phyloP scores from a whole-genome alignment of 208 protist genomes.

The Vickermania spadyakhi region DNA sequence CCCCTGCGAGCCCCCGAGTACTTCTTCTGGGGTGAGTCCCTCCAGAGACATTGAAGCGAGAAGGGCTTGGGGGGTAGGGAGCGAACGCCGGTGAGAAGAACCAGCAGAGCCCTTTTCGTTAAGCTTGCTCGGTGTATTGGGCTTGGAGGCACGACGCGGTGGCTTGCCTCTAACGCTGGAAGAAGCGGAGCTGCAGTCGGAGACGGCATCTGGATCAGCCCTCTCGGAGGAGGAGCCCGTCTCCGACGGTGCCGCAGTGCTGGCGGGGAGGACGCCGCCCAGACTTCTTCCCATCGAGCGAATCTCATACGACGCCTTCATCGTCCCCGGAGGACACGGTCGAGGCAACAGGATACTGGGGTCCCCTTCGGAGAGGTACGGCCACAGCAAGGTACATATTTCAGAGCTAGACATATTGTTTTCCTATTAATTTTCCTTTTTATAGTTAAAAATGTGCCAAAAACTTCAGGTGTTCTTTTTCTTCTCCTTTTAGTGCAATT shows the following conservation, averaged over 20 bases:
- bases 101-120: too few relatives aligned
- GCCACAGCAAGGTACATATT: constrained; percentile 75
- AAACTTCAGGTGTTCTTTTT: too few relatives aligned
- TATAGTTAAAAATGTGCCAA: too few relatives aligned
- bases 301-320: neutral
- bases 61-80: neutral
- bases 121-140: too few relatives aligned
- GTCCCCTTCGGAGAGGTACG: constrained; percentile 8
- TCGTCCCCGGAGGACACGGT: neutral
- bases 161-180: neutral
- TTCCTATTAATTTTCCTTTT: too few relatives aligned
- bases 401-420: neutral
- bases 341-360: neutral
- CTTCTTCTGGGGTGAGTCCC: neutral
- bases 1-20: neutral
- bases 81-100: too few relatives aligned
- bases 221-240: neutral
- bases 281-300: too few relatives aligned
- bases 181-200: neutral
- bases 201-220: neutral
- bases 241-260: neutral
- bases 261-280: too few relatives aligned
- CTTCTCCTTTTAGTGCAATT: too few relatives aligned
- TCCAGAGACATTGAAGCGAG: neutral
- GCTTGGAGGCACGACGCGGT: neutral